Evolutionary conservation across 257 asterid genomes (phyloP).

Genomic region (Solanum sejunctum): DNA sequence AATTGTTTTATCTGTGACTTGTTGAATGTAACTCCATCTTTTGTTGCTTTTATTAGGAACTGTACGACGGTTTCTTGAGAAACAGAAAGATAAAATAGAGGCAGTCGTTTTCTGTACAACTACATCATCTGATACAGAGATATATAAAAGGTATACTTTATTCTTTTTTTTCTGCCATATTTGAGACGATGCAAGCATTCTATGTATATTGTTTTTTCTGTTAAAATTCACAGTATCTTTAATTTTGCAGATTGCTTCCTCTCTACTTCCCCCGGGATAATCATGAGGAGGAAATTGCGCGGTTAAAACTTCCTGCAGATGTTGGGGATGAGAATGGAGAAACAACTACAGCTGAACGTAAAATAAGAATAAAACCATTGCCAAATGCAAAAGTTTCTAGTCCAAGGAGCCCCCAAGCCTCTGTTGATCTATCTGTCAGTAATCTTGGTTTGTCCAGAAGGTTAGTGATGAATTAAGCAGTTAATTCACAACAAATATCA

Average conservation of each 20-base stretch:
- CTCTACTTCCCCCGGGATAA: constrained; percentile 93
- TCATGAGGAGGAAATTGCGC: constrained; percentile 74
- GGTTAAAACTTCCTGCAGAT: constrained; percentile 86
- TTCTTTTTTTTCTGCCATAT: neutral
- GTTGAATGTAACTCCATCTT: neutral
- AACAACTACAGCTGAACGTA: constrained; percentile 79
- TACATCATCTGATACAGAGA: constrained; percentile 82
- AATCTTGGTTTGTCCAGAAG: constrained; percentile 51
- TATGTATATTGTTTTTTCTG: neutral
- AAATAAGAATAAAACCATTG: constrained; percentile 84
- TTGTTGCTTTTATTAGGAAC: constrained; percentile 51
- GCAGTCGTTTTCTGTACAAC: constrained; percentile 79
- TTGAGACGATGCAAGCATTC: neutral
- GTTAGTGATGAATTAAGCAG: constrained; percentile 24
- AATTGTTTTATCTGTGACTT: neutral
- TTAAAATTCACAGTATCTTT: neutral
- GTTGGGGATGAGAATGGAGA: constrained; percentile 99
- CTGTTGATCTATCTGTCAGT: constrained; percentile 46
- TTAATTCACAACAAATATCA: neutral
- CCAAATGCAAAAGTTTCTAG: constrained; percentile 58
- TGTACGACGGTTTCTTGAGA: constrained; percentile 87
- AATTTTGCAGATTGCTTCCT: constrained; percentile 64
- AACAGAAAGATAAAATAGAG: constrained; percentile 67
- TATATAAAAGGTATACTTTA: constrained; percentile 68
- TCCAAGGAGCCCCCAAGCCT: constrained; percentile 25